phyloP scores from a whole-genome alignment of 495 filamentous ascomycete species.

The Penicillium mononematosum region DNA sequence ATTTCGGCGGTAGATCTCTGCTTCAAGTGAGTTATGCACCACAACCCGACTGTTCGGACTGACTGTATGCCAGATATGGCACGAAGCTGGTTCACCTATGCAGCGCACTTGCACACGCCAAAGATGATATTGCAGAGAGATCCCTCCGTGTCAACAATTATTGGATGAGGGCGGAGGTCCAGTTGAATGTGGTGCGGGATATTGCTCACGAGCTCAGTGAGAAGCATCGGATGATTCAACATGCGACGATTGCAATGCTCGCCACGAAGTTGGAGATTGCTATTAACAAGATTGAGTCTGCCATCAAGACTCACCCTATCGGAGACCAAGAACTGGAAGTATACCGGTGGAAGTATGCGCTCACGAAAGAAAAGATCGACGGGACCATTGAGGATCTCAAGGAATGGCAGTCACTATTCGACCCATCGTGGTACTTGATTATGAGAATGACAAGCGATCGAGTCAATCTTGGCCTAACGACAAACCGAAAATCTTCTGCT shows the following conservation, averaged over 20 bases:
- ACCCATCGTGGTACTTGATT: conserved; percentile 35
- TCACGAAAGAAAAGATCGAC: not conserved
- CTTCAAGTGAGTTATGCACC: not conserved
- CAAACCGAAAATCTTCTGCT: not conserved
- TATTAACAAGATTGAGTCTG: not conserved
- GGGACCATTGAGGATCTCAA: conserved; percentile 10
- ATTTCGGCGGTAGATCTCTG: not conserved
- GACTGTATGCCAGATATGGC: not conserved
- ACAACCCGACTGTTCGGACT: not conserved
- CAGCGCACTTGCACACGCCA: not conserved
- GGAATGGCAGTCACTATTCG: conserved; percentile 29
- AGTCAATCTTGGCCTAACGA: not conserved
- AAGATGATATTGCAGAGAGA: not conserved
- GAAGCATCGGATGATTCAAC: not conserved
- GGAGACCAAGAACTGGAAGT: not conserved
- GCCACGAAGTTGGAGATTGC: not conserved
- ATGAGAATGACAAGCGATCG: conserved; percentile 12
- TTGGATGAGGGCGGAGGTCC: not conserved
- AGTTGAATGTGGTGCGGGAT: not conserved
- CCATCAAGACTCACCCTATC: not conserved
- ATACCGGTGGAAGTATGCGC: not conserved
- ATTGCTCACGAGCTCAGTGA: not conserved
- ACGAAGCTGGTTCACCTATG: not conserved
- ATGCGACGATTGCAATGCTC: not conserved
- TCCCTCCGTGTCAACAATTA: not conserved